Base-by-base conservation (phyloP, 2,329 filamentous ascomycete species). In the Fusarium coicis region DNA sequence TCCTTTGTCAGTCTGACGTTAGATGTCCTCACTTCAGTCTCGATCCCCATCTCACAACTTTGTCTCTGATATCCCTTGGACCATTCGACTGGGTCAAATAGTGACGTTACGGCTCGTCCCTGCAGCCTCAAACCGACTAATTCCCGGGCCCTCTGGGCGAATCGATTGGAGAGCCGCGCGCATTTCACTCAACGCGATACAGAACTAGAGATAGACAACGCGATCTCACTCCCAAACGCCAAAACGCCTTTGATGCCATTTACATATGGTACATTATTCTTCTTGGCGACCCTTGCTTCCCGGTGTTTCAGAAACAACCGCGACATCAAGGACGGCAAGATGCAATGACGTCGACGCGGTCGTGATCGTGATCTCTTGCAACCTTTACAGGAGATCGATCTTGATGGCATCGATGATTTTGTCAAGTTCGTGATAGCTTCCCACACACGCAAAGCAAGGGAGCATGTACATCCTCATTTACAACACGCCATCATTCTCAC, bases 401-500 rank as follows among this genome's bases (percentile, higher is more conserved):
- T 50, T 53, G 34, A 59, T 69, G 18, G 40, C 40, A 65, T 70
- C 58, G 40, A 26, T 28, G 39, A 42, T 54, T 53, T 16, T 26
- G 30, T 42, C 37, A 26, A 43, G 46, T 70, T 63, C 63, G 30
- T 46, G 63, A 62, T 72, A 49, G 32, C 23, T 68, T 55, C 16
- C 46, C 67, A 61, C 42, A 61, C 37, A 61, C 23, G n/a, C 26
- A 65, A 73, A 63, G 58, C 66, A 74, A 72, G 63, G 61, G 47
- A 67, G 50, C 37, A 36, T 26, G 26, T 59, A 59, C 34, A 58
- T 43, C 65, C 54, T 70, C 39, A 42, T 54, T 70, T 65, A 75
- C 53, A 97, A 81, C 56, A 93, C 89, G 39, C 96, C 96, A 81
- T 99, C 96, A 68, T 90, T 93, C 83, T 99, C 97, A 74, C 96